phyloP scores from a whole-genome alignment of 768 basidiomycete genomes.

The Neoboletus subvelutipes region DNA sequence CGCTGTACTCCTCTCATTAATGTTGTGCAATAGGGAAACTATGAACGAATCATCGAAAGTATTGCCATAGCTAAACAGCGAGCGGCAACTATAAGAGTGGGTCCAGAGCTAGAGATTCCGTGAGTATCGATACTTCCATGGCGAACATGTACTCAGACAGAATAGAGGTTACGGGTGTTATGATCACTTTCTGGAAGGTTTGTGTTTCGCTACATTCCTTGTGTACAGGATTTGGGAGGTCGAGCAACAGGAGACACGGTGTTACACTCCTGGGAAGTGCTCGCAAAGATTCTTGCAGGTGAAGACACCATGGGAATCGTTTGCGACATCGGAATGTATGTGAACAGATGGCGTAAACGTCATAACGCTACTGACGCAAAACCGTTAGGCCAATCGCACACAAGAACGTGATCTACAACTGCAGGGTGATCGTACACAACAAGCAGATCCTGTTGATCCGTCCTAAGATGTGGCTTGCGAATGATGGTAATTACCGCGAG shows the following conservation, averaged over 20 bases:
- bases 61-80: constrained; percentile 85
- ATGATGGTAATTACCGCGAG: constrained; percentile 96
- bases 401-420: constrained; percentile 98
- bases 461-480: constrained; percentile 99
- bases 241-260: constrained; percentile 79
- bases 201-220: neutral
- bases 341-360: neutral
- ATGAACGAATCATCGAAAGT: constrained; percentile 85
- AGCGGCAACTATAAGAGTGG: constrained; percentile 89
- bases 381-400: constrained; percentile 85
- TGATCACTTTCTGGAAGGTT: constrained; percentile 97
- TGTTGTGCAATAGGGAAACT: constrained; percentile 67
- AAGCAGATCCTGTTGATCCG: constrained; percentile 89
- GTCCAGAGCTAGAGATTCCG: constrained; percentile 97
- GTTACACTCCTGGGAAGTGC: constrained; percentile 96
- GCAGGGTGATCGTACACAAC: constrained; percentile 85
- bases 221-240: neutral
- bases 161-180: constrained; percentile 92
- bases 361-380: constrained; percentile 1
- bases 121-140: constrained; percentile 33
- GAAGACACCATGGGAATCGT: constrained; percentile 83
- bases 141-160: neutral
- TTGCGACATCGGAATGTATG: constrained; percentile 96
- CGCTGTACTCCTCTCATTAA: neutral
- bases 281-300: constrained; percentile 84